Evolutionary conservation across 176 grass and related monocot genomes (phyloP), one percentile per base, ranked within the genome.

Genomic region (Otatea glauca): DNA sequence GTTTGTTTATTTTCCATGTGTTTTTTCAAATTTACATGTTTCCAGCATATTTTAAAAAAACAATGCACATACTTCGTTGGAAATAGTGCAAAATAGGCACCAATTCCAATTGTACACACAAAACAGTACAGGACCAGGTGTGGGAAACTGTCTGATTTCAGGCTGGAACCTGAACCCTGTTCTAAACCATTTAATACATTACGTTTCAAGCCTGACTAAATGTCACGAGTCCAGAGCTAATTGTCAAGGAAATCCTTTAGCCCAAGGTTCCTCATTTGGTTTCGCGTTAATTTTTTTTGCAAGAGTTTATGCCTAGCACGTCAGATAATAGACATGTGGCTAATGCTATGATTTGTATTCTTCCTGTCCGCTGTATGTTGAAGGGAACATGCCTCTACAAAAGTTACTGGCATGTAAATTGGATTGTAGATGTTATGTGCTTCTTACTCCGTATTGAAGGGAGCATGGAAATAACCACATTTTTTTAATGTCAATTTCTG

Each of bases 351-450:
- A n/a, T 72, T n/a, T 83, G 0, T 63, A 10, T 61, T 49, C 4
- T 51, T 58, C 47, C 25, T 67, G 29, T 78, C 12, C 34, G 24
- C 10, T 29, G 7, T 74, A 32, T 66, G 17, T n/a, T 44, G n/a
- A 79, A 53, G 29, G 67, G 66, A 61, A 41, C 11, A 65, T 74
- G 9, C 15, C 34, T 59, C 20, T 16, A 75, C 65, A 14, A 14
- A 81, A 39, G 16, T 74, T 68, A 68, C 67, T 82, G 63, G 50
- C 72, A 54, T 70, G 65, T 75, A 54, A 58, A 77, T 68, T 13
- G 39, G 4, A 87, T 1, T 27, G 42, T 25, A 17, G 44, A 69
- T 89, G 32, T 17, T 65, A 69, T 67, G 29, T 69, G 59, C 41
- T 56, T 80, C 23, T 54, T 80, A 69, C 37, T 76, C 67, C 0